These are phyloP conservation scores for Musa itinerans DNA, from an alignment of 176 grass and related monocot genomes.

Conservation along the genomic window DNA sequence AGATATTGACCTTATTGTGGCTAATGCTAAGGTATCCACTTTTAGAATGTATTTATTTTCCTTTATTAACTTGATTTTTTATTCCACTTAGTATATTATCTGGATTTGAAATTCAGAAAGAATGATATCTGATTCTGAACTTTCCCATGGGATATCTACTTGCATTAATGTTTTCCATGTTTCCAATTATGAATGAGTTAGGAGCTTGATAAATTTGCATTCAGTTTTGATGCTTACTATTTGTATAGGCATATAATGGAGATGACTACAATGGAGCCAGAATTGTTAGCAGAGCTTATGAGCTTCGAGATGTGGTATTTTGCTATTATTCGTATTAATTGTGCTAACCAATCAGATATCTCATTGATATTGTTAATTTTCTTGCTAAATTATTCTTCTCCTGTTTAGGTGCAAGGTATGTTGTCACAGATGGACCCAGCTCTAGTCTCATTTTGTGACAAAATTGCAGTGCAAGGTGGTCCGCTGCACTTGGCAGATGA, in stretches of 20 bases:
- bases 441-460: conserved; percentile 83
- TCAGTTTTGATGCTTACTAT: too few species aligned
- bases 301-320: conserved; percentile 87
- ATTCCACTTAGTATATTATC: neutral
- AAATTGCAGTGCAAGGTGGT: conserved; percentile 75
- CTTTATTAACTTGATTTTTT: neutral
- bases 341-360: neutral
- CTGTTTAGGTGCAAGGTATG: conserved; percentile 79
- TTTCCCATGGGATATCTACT: neutral
- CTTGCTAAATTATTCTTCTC: neutral
- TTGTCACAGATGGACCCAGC: conserved; percentile 96
- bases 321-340: neutral
- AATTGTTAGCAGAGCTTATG: conserved; percentile 95
- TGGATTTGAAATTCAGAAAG: neutral
- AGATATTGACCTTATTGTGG: conserved; percentile 86
- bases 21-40: conserved; percentile 76
- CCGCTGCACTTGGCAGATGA: conserved; percentile 43
- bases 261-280: conserved; percentile 81
- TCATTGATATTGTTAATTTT: conserved; percentile 1
- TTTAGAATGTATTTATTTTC: neutral
- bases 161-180: neutral
- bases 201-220: neutral
- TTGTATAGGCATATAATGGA: conserved; percentile 72
- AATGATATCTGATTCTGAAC: neutral
- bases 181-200: neutral